Conservation (phyloP, 2,329 filamentous ascomycete species). For the Pseudonectria foliicola region DNA sequence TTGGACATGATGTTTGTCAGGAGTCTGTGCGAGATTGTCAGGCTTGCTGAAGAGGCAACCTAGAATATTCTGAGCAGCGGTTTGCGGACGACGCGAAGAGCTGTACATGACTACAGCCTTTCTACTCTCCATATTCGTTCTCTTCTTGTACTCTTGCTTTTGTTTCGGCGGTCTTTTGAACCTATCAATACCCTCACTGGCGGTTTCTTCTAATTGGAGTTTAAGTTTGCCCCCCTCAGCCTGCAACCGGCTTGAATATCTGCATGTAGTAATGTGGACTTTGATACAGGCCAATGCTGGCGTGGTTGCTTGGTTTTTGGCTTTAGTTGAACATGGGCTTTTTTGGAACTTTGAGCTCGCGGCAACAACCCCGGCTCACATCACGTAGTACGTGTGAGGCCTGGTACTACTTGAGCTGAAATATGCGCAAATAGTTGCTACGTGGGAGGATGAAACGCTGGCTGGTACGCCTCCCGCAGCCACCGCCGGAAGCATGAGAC, state of each 20-base stretch:
- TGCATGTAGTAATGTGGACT: constrained; percentile 14
- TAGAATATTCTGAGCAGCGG: constrained; percentile 1
- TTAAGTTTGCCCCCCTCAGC: neutral
- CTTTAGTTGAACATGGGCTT: too few relatives aligned
- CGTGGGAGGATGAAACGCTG: too few relatives aligned
- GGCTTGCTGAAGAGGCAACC: constrained; percentile 27
- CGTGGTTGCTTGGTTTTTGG: too few relatives aligned
- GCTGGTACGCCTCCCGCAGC: too few relatives aligned
- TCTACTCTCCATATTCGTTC: too few relatives aligned
- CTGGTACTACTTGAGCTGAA: too few relatives aligned
- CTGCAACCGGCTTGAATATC: constrained; percentile 4
- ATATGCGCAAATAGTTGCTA: too few relatives aligned
- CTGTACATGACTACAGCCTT: too few relatives aligned
- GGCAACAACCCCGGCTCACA: too few relatives aligned
- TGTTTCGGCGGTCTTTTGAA: constrained; percentile 7
- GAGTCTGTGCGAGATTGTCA: constrained; percentile 37
- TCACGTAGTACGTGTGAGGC: too few relatives aligned
- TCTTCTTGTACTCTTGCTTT: constrained; percentile 2
- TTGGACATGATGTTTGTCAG: constrained; percentile 32
- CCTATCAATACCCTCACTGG: constrained; percentile 20
- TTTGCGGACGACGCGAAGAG: neutral
- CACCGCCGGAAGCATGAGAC: too few relatives aligned
- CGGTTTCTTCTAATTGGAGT: constrained; percentile 2
- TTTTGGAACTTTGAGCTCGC: too few relatives aligned
- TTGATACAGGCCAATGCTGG: neutral